Percentiles rank a stretch among this genome's conserved stretches.
Evolutionary conservation across 768 basidiomycete species (phyloP).

Genomic region (Rhizopogon vinicolor): DNA sequence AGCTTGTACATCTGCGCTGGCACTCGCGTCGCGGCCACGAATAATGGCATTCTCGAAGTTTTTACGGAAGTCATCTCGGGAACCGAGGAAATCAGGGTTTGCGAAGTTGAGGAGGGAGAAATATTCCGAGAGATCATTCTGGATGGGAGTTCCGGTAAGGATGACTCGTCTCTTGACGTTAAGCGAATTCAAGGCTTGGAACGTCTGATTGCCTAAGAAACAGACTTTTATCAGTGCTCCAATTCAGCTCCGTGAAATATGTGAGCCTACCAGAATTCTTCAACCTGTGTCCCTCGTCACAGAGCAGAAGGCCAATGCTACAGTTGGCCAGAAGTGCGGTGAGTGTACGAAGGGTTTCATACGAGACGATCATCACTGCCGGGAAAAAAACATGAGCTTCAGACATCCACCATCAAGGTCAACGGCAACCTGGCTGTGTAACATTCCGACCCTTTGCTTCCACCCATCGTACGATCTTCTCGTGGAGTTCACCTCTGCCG

Average conservation of each 20-base stretch:
- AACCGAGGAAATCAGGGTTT: constrained; percentile 85
- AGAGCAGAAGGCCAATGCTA: constrained; percentile 86
- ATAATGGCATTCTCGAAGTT: constrained; percentile 93
- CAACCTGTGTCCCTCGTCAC: constrained; percentile 94
- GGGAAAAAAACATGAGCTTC: background rate
- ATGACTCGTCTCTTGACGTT: constrained; percentile 91
- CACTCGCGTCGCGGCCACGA: constrained; percentile 85
- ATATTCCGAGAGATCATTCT: constrained; percentile 93
- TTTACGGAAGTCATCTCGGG: constrained; percentile 88
- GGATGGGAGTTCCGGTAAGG: constrained; percentile 90
- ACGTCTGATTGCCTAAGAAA: constrained; percentile 75
- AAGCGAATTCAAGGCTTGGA: constrained; percentile 75
- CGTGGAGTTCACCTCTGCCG: constrained; percentile 74
- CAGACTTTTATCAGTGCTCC: constrained; percentile 3
- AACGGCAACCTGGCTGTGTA: constrained; percentile 73
- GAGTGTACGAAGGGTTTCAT: constrained; percentile 88
- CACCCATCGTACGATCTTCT: constrained; percentile 85
- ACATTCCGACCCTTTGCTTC: constrained; percentile 85
- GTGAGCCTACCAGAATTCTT: constrained; percentile 80
- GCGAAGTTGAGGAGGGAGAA: constrained; percentile 92
- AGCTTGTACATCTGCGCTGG: constrained; percentile 73
- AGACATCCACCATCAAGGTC: background rate
- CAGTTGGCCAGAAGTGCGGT: constrained; percentile 72
- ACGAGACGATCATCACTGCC: constrained; percentile 96
- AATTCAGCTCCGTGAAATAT: background rate